A percentile compares a stretch with the other conserved stretches of the same genome.
Evolutionary conservation across 1,139 yeast genomes (phyloP).

Genomic region (Debaryomycetaceae sp.): DNA sequence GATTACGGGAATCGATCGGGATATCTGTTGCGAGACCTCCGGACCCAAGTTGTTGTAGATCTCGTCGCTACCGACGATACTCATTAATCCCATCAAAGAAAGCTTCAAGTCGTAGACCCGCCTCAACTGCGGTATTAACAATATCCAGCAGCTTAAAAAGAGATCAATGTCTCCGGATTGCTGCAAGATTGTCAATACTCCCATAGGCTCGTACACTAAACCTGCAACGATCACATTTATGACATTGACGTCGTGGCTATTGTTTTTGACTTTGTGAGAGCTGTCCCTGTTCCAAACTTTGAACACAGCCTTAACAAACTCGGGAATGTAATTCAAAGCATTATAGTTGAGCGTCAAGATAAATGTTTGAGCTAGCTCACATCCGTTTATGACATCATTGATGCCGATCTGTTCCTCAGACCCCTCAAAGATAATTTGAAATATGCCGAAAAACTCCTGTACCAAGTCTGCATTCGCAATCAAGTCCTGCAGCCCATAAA

Average conservation of each 20-base stretch:
- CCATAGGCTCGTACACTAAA: slow-evolving; percentile 49
- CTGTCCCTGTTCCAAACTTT: slow-evolving; percentile 7
- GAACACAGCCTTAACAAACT: slow-evolving; percentile 22
- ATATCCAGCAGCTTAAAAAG: slow-evolving; percentile 65
- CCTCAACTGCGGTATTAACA: slow-evolving; percentile 41
- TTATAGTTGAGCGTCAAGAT: slow-evolving; percentile 36
- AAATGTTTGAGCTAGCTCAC: slow-evolving; percentile 46
- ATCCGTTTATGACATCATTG: slow-evolving; percentile 39
- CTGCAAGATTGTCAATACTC: slow-evolving; percentile 44
- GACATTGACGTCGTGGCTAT: slow-evolving; percentile 42
- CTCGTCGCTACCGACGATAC: slow-evolving; percentile 27
- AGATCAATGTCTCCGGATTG: slow-evolving; percentile 31
- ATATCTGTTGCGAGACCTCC: slow-evolving; percentile 17
- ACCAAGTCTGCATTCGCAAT: slow-evolving; percentile 17
- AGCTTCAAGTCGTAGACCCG: slow-evolving; percentile 79
- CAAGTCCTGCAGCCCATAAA: slow-evolving; percentile 53
- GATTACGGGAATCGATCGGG: slow-evolving; percentile 36
- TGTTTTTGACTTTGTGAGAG: slow-evolving; percentile 15
- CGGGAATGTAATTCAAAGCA: slow-evolving; percentile 28
- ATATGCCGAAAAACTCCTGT: slow-evolving; percentile 19
- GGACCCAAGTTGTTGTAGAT: slow-evolving; percentile 11
- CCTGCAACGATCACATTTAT: slow-evolving; percentile 60
- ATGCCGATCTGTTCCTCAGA: slow-evolving; percentile 30
- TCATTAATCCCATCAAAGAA: slow-evolving; percentile 55
- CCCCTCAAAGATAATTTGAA: slow-evolving; percentile 26